These are phyloP conservation scores for Aspergillus incahuasiensis DNA, from an alignment of 495 filamentous ascomycete species.

Conservation along the genomic window DNA sequence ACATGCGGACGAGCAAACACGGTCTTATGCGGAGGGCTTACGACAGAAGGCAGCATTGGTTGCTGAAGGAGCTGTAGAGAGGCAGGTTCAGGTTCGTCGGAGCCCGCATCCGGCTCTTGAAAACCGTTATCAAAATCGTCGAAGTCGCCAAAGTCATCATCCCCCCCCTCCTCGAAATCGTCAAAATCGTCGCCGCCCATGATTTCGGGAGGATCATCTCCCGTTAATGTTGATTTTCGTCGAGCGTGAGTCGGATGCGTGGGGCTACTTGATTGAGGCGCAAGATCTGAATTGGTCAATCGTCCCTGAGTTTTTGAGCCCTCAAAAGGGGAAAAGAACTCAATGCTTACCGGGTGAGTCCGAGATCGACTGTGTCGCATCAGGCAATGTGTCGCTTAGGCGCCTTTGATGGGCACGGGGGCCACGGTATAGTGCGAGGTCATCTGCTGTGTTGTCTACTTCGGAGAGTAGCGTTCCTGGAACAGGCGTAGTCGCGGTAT, in stretches of 20 bases:
- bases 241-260: conserved; percentile 17
- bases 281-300: conserved; percentile 57
- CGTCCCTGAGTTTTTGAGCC: conserved; percentile 38
- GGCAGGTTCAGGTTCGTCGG: conserved; percentile 30
- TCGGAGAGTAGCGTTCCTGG: conserved; percentile 44
- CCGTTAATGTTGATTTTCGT: conserved; percentile 22
- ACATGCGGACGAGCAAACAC: neutral
- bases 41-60: conserved; percentile 43
- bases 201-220: conserved; percentile 37
- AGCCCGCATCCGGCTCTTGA: conserved; percentile 55
- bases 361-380: conserved; percentile 42
- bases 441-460: conserved; percentile 37
- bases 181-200: conserved; percentile 74
- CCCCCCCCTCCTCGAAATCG: conserved; percentile 83
- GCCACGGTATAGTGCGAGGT: conserved; percentile 29
- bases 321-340: conserved; percentile 17
- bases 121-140: conserved; percentile 90
- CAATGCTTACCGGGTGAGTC: conserved; percentile 46
- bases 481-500: conserved; percentile 23
- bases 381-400: conserved; percentile 46
- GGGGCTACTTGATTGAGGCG: conserved; percentile 40
- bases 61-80: conserved; percentile 30
- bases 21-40: conserved; percentile 23
- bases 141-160: conserved; percentile 85
- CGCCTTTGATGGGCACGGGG: conserved; percentile 40